Evolutionary conservation across 768 basidiomycete species (phyloP).

Genomic region (Lactarius deliciosus): DNA sequence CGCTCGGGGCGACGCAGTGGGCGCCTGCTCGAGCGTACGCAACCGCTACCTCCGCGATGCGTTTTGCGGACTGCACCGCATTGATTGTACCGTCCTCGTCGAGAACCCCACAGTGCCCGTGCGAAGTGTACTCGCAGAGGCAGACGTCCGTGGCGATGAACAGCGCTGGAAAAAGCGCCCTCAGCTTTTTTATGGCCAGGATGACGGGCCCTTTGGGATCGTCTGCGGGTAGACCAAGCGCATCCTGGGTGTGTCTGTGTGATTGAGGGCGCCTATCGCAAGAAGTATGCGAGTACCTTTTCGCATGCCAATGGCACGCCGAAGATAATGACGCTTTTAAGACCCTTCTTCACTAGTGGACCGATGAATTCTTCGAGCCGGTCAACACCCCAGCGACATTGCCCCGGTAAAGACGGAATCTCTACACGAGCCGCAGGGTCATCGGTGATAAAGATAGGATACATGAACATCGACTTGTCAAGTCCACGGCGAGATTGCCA

Average conservation of each 20-base stretch:
- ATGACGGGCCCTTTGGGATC: conserved; percentile 91
- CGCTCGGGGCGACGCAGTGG: conserved; percentile 96
- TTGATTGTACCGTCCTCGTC: conserved; percentile 74
- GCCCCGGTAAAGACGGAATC: conserved; percentile 79
- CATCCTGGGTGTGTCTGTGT: conserved; percentile 54
- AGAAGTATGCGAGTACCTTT: conserved; percentile 52
- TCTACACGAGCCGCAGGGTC: conserved; percentile 81
- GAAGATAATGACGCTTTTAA: conserved; percentile 91
- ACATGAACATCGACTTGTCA: conserved; percentile 95
- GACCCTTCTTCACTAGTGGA: conserved; percentile 86
- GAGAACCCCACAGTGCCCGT: conserved; percentile 92
- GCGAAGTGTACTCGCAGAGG: conserved; percentile 99
- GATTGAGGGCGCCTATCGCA: neutral
- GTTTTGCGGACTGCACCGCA: conserved; percentile 72
- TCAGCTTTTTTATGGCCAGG: conserved; percentile 79
- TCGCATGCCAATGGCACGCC: conserved; percentile 80
- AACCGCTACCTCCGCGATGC: conserved; percentile 90
- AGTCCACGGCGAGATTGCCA: conserved; percentile 83
- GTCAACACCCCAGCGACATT: conserved; percentile 95
- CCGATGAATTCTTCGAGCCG: conserved; percentile 82
- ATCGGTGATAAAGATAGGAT: conserved; percentile 97
- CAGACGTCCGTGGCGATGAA: conserved; percentile 96
- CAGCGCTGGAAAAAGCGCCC: conserved; percentile 72
- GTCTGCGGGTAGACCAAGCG: conserved; percentile 82
- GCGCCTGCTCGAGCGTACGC: conserved; percentile 94